phyloP scores from a whole-genome alignment of 2,329 filamentous ascomycete species.

The Botrytis byssoidea region DNA sequence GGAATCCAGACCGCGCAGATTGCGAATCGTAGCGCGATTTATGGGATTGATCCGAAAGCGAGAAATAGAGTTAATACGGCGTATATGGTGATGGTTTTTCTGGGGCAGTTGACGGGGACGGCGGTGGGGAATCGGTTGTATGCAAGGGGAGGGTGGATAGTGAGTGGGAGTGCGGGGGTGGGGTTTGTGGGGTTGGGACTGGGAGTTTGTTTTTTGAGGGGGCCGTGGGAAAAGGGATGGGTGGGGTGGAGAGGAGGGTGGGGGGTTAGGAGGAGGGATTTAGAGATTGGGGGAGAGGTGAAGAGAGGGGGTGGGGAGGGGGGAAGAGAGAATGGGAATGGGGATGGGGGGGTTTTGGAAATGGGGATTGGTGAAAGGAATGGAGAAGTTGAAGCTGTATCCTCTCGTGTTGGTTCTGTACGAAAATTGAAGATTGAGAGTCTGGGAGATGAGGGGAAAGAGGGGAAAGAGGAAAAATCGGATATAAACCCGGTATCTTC shows the following conservation, averaged over 20 bases:
- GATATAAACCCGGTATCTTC: neutral
- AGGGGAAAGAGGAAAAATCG: neutral
- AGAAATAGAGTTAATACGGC: constrained; percentile 77
- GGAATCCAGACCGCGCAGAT: constrained; percentile 73
- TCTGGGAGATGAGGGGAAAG: neutral
- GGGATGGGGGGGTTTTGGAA: neutral
- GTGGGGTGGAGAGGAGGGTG: constrained; percentile 52
- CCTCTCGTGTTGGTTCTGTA: neutral
- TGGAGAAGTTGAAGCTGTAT: neutral
- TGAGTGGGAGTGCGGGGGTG: constrained; percentile 55
- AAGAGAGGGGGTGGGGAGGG: neutral
- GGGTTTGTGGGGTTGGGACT: constrained; percentile 52
- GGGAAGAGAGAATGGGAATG: constrained; percentile 13
- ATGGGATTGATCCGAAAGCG: constrained; percentile 66
- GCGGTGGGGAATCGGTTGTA: constrained; percentile 57
- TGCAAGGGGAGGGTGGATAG: constrained; percentile 54
- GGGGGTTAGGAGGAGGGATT: constrained; percentile 39
- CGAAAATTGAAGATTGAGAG: neutral
- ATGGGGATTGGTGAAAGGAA: neutral
- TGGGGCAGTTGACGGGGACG: constrained; percentile 73
- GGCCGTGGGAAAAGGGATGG: constrained; percentile 58
- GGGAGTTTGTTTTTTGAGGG: constrained; percentile 47
- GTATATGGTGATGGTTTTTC: constrained; percentile 78
- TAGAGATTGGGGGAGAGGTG: constrained; percentile 10
- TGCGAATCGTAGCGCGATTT: constrained; percentile 69